Conservation (phyloP, 2,329 filamentous ascomycete species). For the Clonostachys solani region DNA sequence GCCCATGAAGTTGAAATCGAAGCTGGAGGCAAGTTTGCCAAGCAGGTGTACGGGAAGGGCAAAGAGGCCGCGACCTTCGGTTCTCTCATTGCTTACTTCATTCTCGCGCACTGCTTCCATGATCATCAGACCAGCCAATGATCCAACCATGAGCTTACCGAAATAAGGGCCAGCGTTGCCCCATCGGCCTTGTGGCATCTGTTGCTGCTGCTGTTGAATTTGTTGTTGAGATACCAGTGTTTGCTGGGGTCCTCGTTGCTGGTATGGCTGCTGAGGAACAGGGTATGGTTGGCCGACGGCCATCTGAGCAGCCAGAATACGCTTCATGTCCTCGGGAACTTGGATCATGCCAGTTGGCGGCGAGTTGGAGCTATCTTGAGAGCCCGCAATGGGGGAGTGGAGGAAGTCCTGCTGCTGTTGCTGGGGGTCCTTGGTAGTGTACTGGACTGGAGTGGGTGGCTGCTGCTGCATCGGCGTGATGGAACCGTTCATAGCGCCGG, state of each 20-base stretch:
- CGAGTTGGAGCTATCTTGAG: slow-evolving; percentile 18
- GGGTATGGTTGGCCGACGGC: slow-evolving; percentile 50
- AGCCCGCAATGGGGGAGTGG: slow-evolving; percentile 33
- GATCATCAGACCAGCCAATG: slow-evolving; percentile 87
- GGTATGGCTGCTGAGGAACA: slow-evolving; percentile 42
- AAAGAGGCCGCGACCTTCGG: slow-evolving; percentile 63
- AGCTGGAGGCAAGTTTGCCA: slow-evolving; percentile 35
- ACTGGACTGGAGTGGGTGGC: slow-evolving; percentile 45
- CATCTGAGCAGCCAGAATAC: slow-evolving; percentile 54
- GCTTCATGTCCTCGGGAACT: slow-evolving; percentile 63
- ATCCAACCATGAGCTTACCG: slow-evolving; percentile 86
- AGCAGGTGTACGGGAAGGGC: slow-evolving; percentile 59
- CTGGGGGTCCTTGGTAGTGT: slow-evolving; percentile 22
- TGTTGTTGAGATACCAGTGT: slow-evolving; percentile 46
- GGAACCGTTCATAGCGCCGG: slow-evolving; percentile 63
- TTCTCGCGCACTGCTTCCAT: slow-evolving; percentile 72
- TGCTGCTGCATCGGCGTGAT: slow-evolving; percentile 51
- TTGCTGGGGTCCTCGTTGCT: slow-evolving; percentile 32
- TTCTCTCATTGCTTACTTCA: slow-evolving; percentile 59
- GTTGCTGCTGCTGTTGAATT: slow-evolving; percentile 38
- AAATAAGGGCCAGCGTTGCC: slow-evolving; percentile 50
- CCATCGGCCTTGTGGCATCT: slow-evolving; percentile 49
- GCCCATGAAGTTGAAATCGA: slow-evolving; percentile 50
- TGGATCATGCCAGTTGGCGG: slow-evolving; percentile 55
- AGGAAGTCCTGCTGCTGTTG: slow-evolving; percentile 35